These are phyloP conservation scores for Chlorophyllum brunneum DNA, from an alignment of 768 basidiomycete genomes.

Conservation along the genomic window DNA sequence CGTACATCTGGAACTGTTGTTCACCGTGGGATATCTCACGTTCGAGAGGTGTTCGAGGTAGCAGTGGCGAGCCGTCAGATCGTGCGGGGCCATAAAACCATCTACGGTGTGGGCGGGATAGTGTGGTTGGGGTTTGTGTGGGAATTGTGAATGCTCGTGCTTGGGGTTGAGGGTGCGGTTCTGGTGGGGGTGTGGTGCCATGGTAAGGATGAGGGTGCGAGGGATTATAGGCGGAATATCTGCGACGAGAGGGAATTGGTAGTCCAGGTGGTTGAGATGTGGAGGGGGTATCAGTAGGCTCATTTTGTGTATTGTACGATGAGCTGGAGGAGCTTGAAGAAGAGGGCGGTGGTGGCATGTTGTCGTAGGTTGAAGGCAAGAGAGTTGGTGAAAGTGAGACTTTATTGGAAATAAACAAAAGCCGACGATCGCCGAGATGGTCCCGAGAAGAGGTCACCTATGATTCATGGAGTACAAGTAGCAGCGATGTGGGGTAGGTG, in stretches of 20 bases:
- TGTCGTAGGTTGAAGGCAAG: no score
- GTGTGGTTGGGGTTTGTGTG: neutral
- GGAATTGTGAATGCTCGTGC: neutral
- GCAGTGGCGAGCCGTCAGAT: neutral
- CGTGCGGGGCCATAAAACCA: conserved; percentile 1
- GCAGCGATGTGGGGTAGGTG: no score
- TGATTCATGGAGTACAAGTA: no score
- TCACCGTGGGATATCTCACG: conserved; percentile 12
- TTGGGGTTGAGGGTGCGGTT: neutral
- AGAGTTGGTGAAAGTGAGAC: no score
- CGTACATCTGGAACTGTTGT: conserved; percentile 22
- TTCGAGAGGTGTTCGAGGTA: neutral
- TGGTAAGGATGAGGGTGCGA: neutral
- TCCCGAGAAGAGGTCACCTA: no score
- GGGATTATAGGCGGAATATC: neutral
- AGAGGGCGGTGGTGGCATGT: no score
- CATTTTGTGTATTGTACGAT: no score
- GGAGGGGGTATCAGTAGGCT: no score
- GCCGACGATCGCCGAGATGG: no score
- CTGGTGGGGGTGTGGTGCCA: neutral
- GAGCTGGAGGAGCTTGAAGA: no score
- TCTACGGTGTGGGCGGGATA: neutral
- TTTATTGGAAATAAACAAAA: no score
- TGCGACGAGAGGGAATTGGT: neutral
- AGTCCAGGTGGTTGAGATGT: no score